Evolutionary conservation across 768 basidiomycete genomes (phyloP), one percentile per base, ranked within the genome.

Genomic region (Kwoniella newhampshirensis): DNA sequence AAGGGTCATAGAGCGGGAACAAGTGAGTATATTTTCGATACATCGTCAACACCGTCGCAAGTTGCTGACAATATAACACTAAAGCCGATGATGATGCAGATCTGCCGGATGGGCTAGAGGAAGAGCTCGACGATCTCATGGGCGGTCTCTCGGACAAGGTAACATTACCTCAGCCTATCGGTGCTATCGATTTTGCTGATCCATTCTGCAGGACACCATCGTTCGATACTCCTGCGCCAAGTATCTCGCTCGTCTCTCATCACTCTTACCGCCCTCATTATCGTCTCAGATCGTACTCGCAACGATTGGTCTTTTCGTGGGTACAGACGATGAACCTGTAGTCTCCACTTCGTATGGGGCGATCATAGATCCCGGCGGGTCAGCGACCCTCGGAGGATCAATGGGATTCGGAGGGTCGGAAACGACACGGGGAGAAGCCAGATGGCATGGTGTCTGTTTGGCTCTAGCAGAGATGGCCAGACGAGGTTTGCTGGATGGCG

Each of bases 171-270:
- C n/a, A n/a, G n/a, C n/a, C n/a, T n/a, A n/a, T n/a, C n/a, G n/a
- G n/a, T n/a, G n/a, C n/a, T n/a, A n/a, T n/a, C n/a, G n/a, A n/a
- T n/a, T n/a, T n/a, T n/a, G n/a, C n/a, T n/a, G n/a, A n/a, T n/a
- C n/a, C n/a, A n/a, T n/a, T 28, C 27, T 18, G 27, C 64, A 98
- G 93, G 93, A 96, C 67, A 97, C 94, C 0, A 80, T 92, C 25
- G 91, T 98, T 12, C 87, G 96, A 47, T 97, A 90, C 84, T 91
- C 94, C 13, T 84, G 91, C 4, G 89, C 96, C 9, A 99, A 98
- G 76, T 89, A 88, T 36, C 78, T 97, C 8, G 88, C 92, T 7
- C 85, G 92, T 6, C 82, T 97, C 42, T 81, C 89, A 1, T 86
- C 88, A 63, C 82, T 88, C 36, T 82, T 99, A 1, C 89, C 96